These are phyloP conservation scores for Apium graveolens DNA, from an alignment of 129 eudicot genomes.

Conservation along the genomic window DNA sequence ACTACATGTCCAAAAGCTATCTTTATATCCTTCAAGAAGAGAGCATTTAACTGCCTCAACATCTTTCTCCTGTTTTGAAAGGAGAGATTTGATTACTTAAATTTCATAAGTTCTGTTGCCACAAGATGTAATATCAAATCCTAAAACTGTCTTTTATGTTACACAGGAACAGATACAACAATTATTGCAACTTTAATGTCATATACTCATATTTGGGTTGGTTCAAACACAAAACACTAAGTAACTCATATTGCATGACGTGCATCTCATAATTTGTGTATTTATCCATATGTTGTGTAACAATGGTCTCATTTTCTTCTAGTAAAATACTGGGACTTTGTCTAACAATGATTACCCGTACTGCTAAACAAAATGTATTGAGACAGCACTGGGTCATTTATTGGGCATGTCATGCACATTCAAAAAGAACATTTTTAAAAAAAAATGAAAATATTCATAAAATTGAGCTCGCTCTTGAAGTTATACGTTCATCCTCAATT, in stretches of 20 bases:
- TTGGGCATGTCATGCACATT: background rate
- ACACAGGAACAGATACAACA: background rate
- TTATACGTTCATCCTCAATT: background rate
- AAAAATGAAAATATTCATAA: background rate
- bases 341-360: background rate
- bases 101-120: background rate
- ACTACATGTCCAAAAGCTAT: slow-evolving; percentile 96
- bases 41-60: slow-evolving; percentile 58
- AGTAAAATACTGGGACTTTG: background rate
- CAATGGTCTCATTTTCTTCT: background rate
- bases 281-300: background rate
- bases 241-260: background rate
- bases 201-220: background rate
- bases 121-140: background rate
- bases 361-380: background rate
- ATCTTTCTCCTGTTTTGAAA: slow-evolving; percentile 70
- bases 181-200: background rate
- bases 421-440: background rate
- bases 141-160: background rate
- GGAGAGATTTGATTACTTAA: background rate
- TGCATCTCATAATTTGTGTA: background rate
- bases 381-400: background rate
- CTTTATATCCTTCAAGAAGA: slow-evolving; percentile 73
- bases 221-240: background rate
- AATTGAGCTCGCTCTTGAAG: background rate